Percentiles rank a stretch among this genome's conserved stretches.
These are phyloP conservation scores for Leptographium procerum DNA, from an alignment of 2,329 filamentous ascomycete genomes.

Conservation along the genomic window DNA sequence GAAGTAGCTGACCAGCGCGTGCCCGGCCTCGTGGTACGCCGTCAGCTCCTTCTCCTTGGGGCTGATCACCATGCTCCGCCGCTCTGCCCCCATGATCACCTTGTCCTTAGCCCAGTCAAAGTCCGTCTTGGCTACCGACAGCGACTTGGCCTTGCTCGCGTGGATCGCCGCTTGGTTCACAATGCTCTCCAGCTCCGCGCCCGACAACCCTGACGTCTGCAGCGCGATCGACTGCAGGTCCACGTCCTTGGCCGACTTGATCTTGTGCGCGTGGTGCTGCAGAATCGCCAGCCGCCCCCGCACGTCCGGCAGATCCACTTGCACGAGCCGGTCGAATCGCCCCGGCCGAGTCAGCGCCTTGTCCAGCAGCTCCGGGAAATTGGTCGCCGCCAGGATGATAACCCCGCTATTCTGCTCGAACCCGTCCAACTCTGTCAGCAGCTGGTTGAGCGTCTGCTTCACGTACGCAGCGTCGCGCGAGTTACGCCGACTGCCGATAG, in stretches of 20 bases:
- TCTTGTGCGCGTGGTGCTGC: constrained; percentile 85
- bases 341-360: constrained; percentile 90
- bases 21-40: constrained; percentile 94
- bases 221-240: constrained; percentile 76
- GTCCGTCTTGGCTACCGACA: constrained; percentile 63
- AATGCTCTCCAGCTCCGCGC: constrained; percentile 91
- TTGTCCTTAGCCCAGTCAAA: constrained; percentile 98
- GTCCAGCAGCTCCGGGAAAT: constrained; percentile 88
- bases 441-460: constrained; percentile 94
- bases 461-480: constrained; percentile 88
- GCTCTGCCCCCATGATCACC: constrained; percentile 92
- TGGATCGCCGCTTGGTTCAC: constrained; percentile 92
- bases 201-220: constrained; percentile 83
- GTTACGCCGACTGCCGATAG: constrained; percentile 88
- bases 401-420: constrained; percentile 92
- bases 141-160: constrained; percentile 77
- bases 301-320: constrained; percentile 82
- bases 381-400: constrained; percentile 92
- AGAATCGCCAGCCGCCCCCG: constrained; percentile 87
- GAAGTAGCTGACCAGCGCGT: constrained; percentile 81
- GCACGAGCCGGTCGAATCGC: constrained; percentile 88
- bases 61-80: constrained; percentile 77
- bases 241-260: constrained; percentile 69
- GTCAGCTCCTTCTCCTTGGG: constrained; percentile 94
- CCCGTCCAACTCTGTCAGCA: constrained; percentile 91